Evolutionary conservation across 768 basidiomycete genomes (phyloP).

Genomic region (Pseudohyphozyma bogoriensis): DNA sequence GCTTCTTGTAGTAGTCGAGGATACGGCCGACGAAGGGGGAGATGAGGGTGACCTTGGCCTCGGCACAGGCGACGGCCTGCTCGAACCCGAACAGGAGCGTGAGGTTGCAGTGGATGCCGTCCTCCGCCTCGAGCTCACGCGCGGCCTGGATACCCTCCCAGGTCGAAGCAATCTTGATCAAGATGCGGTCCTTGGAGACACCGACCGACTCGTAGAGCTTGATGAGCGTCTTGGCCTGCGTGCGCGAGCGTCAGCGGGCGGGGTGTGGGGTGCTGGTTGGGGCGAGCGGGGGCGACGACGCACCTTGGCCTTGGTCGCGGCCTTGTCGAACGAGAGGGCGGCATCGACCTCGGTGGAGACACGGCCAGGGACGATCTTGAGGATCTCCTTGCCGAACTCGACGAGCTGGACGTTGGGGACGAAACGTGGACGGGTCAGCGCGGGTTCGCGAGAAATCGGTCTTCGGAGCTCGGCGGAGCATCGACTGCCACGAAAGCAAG

Average conservation of each 20-base stretch:
- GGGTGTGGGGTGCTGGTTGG: not conserved
- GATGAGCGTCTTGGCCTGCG: conserved; percentile 56
- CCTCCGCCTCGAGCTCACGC: conserved; percentile 81
- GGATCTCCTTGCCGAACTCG: conserved; percentile 93
- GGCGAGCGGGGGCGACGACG: conserved; percentile 10
- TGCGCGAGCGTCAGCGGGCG: not conserved
- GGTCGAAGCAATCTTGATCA: conserved; percentile 99
- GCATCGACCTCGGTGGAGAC: conserved; percentile 99
- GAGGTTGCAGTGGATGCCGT: conserved; percentile 95
- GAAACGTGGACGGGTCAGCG: not conserved
- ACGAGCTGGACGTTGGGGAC: conserved; percentile 54
- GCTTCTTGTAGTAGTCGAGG: conserved; percentile 98
- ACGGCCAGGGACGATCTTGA: conserved; percentile 89
- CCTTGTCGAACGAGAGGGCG: conserved; percentile 90
- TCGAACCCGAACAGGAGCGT: conserved; percentile 97
- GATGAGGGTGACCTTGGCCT: conserved; percentile 95
- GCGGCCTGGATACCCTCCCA: conserved; percentile 99
- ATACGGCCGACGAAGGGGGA: conserved; percentile 91
- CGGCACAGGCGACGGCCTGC: conserved; percentile 97
- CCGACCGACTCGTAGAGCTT: conserved; percentile 89
- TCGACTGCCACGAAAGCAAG: not conserved
- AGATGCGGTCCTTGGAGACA: conserved; percentile 80
- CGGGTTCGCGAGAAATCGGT: not conserved
- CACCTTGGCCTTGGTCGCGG: conserved; percentile 78
- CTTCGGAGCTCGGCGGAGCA: not conserved